Evolutionary conservation across 257 asterid genomes (phyloP).

Genomic region (Schizonepeta tenuifolia): DNA sequence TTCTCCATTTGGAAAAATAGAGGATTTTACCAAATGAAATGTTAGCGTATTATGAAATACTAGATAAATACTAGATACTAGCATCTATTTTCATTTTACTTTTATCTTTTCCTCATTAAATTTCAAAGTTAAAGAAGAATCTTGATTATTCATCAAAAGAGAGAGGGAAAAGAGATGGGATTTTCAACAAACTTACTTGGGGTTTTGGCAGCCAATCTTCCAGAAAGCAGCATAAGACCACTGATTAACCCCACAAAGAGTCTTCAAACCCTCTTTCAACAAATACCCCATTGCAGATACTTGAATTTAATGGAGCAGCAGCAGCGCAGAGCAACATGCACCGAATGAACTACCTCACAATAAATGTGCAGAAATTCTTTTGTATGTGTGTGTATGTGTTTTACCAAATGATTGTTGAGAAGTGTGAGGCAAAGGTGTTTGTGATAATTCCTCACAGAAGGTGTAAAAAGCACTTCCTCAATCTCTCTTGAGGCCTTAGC

Average conservation of each 20-base stretch:
- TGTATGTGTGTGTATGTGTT: not conserved
- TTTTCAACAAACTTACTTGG: slow-evolving; percentile 63
- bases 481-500: slow-evolving; percentile 34
- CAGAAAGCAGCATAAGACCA: slow-evolving; percentile 99
- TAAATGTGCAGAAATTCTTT: slow-evolving; percentile 28
- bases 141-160: not conserved
- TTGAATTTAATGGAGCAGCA: slow-evolving; percentile 23
- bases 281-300: slow-evolving; percentile 73
- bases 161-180: slow-evolving; percentile 7
- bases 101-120: not conserved
- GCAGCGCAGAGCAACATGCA: slow-evolving; percentile 37
- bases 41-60: not conserved
- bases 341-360: slow-evolving; percentile 34
- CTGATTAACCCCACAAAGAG: slow-evolving; percentile 88
- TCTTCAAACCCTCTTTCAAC: slow-evolving; percentile 94
- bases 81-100: not conserved
- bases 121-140: not conserved
- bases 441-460: slow-evolving; percentile 36
- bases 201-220: slow-evolving; percentile 89
- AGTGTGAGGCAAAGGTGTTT: slow-evolving; percentile 32
- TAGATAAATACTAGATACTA: too few species aligned
- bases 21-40: slow-evolving; percentile 1
- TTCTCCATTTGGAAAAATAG: slow-evolving; percentile 16
- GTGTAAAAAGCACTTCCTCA: slow-evolving; percentile 14
- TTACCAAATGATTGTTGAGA: slow-evolving; percentile 29